Evolutionary conservation across 208 protist species (phyloP).

Genomic region (Crithidia thermophila): DNA sequence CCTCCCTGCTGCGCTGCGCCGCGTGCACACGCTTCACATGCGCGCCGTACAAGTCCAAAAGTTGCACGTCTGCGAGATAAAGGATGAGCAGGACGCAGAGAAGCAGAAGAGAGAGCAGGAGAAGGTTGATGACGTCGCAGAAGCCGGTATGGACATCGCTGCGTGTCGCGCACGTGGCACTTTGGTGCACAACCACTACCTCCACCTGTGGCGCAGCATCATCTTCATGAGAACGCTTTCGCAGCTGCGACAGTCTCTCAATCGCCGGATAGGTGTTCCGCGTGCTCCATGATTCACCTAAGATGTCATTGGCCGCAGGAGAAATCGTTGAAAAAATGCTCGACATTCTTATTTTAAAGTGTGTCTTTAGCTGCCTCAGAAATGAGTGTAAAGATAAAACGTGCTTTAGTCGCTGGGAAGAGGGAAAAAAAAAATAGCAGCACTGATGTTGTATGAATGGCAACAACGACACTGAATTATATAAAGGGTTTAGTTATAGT

Average conservation of each 20-base stretch:
- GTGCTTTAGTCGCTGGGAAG: no score
- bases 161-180: background rate
- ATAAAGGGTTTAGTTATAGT: no score
- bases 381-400: no score
- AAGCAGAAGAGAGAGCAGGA: background rate
- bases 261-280: background rate
- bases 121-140: background rate
- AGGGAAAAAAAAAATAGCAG: no score
- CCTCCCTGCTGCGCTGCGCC: background rate
- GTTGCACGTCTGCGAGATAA: background rate
- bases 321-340: no score
- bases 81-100: background rate
- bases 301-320: no score
- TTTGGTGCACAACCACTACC: background rate
- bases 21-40: background rate
- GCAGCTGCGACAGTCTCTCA: background rate
- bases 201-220: background rate
- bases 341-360: no score
- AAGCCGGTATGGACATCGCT: background rate
- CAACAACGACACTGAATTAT: no score
- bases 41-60: background rate
- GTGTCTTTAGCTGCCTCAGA: no score
- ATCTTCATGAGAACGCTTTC: background rate
- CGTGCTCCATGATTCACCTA: background rate
- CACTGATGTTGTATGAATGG: no score